These are phyloP conservation scores for Gypsophila paniculata DNA, from an alignment of 179 eudicot genomes.

Conservation along the genomic window DNA sequence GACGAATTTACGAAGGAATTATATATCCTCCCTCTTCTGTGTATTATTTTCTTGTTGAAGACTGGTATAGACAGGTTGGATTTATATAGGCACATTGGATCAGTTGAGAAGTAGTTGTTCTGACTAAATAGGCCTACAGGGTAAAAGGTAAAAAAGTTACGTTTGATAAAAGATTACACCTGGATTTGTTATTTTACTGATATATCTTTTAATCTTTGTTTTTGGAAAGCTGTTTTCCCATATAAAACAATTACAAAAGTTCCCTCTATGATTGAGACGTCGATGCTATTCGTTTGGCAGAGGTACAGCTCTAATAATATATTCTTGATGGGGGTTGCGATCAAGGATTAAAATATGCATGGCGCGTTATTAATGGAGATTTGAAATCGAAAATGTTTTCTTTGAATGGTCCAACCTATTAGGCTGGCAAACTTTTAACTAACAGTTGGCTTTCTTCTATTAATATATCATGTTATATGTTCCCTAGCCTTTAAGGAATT, in stretches of 20 bases:
- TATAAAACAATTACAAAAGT: not conserved
- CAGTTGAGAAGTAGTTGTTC: slow-evolving; percentile 12
- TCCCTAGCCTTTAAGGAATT: not conserved
- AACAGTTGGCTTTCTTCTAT: slow-evolving; percentile 22
- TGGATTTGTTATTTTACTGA: slow-evolving; percentile 11
- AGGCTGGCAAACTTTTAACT: slow-evolving; percentile 18
- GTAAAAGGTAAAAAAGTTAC: slow-evolving; percentile 19
- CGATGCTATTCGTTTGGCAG: not conserved
- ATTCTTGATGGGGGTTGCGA: slow-evolving; percentile 30
- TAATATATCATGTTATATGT: not conserved
- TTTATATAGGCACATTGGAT: slow-evolving; percentile 18
- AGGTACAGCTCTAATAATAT: slow-evolving; percentile 19
- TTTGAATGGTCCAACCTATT: slow-evolving; percentile 30
- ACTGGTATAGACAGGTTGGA: slow-evolving; percentile 22
- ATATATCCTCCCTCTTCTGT: not conserved
- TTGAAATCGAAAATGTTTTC: slow-evolving; percentile 18
- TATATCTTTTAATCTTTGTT: not conserved
- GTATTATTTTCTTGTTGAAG: slow-evolving; percentile 9
- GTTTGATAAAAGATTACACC: slow-evolving; percentile 11
- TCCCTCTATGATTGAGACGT: slow-evolving; percentile 16
- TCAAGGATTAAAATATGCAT: slow-evolving; percentile 10
- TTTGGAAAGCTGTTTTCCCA: slow-evolving; percentile 1
- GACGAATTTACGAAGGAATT: not conserved
- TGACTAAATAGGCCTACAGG: slow-evolving; percentile 6
- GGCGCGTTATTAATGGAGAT: slow-evolving; percentile 31